Base-by-base conservation (phyloP, 176 grass and related monocot genomes). In the Musa beccarii region DNA sequence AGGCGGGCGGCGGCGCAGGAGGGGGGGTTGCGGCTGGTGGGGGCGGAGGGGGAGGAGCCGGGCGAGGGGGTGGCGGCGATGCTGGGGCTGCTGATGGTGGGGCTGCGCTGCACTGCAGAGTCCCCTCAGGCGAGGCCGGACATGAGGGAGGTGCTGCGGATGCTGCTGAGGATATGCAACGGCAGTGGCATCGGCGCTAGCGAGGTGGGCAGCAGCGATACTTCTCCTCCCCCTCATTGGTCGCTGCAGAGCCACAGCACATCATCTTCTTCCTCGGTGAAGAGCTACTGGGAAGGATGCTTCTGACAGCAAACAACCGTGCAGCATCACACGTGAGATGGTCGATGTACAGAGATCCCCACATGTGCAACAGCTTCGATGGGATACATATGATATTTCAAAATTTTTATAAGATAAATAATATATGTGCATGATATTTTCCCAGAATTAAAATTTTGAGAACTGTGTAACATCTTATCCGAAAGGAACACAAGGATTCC, bases 1-100 rank as follows among this genome's bases (percentile, higher is more conserved):
- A 59, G 81, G 49, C 71, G 93, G 63, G 78, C 83, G 74, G 81
- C 78, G 13, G 73, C 59, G 71, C 80, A 54, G 77, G 85, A 81
- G 2, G 88, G 75, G 29, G 68, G 68, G 80, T 8, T 9, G 14
- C 13, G 10, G 24, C 14, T 4, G 23, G 72, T 24, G 1, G 19
- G 65, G 56, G 28, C 51, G 23, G 71, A 23, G 49, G 2, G 0
- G 43, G 23, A 15, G 69, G 11, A 16, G 49, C 74, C 82, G 79
- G 79, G 34, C 34, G 61, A 65, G n/a, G 75, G 75, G 12, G 21
- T 8, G n/a, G 5, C 10, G 69, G 59, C 50, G 69, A 80, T 80
- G 79, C 62, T 70, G 14, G 56, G 20, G 14, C 50, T 80, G 1
- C n/a, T 80, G 22, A 80, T 3, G 22, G 69, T 80, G 14, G 68